Evolutionary conservation across 139 green algal species (phyloP), one percentile per base, ranked within the genome.

Genomic region (Dunaliella sp.): DNA sequence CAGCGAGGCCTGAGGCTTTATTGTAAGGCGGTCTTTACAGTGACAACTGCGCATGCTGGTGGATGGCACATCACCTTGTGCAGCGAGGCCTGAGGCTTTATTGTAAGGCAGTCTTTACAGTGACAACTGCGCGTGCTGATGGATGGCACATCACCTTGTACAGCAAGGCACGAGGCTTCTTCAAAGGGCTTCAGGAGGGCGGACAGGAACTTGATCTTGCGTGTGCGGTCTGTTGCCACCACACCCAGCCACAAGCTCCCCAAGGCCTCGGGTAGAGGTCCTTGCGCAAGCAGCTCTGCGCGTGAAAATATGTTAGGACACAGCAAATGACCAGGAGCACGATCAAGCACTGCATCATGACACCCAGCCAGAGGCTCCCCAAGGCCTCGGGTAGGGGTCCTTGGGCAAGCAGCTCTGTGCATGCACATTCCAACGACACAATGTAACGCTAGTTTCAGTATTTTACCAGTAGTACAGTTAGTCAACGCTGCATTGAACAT

Each of bases 141-240:
- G n/a, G n/a, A n/a, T n/a, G n/a, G n/a, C n/a, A n/a, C n/a, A n/a
- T 21, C 36, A 82, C 79, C 79, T 75, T 37, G 37, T 2, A 77
- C 77, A 1, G 88, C 65, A 32, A 84, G 58, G 59, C 85, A 88
- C 38, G 74, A 87, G 22, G 85, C 87, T 1, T 90, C 80, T 22
- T 91, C 90, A 82, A 95, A 92, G 25, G 88, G 89, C 81, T 86
- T 87, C 1, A 94, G 73, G 72, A 95, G 88, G 30, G 80, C 77
- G 1, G 31, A 28, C 59, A 94, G 84, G 83, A 95, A 94, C 31
- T 59, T 75, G 1, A 35, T 22, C 81, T 90, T 89, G 35, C 90
- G 38, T 26, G 37, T 35, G 7, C 80, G 65, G 35, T 85, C 38
- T 1, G 89, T 86, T 84, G 93, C 89, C 32, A 95, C 38, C 33